Percentiles rank a stretch among this genome's conserved stretches.
Evolutionary conservation across 441 rosid genomes (phyloP).

Genomic region (Hura crepitans): DNA sequence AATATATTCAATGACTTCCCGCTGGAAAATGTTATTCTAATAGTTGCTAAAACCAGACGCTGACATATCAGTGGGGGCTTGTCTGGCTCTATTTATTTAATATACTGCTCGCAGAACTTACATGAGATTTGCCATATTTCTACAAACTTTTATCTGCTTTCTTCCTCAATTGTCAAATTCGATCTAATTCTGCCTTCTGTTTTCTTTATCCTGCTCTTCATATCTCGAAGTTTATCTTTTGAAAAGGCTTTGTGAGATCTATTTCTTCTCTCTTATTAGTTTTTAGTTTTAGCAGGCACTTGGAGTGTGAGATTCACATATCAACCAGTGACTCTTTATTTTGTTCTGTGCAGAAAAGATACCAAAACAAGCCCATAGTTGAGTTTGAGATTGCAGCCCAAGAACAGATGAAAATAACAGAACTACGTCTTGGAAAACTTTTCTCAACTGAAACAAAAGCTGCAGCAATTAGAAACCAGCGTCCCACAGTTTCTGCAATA

Average conservation of each 20-base stretch:
- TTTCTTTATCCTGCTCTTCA: not conserved
- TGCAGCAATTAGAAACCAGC: constrained; percentile 25
- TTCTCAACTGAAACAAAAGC: constrained; percentile 39
- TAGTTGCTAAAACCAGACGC: too few relatives aligned
- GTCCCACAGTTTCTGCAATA: constrained; percentile 27
- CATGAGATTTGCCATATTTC: not conserved
- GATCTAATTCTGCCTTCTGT: not conserved
- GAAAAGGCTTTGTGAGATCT: too few relatives aligned
- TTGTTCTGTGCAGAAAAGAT: constrained; percentile 50
- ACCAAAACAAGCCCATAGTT: constrained; percentile 58
- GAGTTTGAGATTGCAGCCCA: constrained; percentile 80
- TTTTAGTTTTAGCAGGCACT: not conserved
- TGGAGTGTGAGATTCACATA: not conserved
- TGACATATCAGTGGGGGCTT: not conserved
- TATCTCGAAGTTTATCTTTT: not conserved
- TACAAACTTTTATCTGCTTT: not conserved
- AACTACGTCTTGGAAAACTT: constrained; percentile 72
- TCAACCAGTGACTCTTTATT: not conserved
- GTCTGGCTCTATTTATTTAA: not conserved
- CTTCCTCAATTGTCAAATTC: not conserved
- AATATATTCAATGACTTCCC: not conserved
- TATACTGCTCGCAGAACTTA: not conserved
- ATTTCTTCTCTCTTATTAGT: not conserved
- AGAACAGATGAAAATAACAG: constrained; percentile 82
- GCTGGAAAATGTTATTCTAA: not conserved